Percentiles rank a stretch among this genome's conserved stretches.
phyloP scores from a whole-genome alignment of 1,284 basidiomycete species.

The Melampsora americana region DNA sequence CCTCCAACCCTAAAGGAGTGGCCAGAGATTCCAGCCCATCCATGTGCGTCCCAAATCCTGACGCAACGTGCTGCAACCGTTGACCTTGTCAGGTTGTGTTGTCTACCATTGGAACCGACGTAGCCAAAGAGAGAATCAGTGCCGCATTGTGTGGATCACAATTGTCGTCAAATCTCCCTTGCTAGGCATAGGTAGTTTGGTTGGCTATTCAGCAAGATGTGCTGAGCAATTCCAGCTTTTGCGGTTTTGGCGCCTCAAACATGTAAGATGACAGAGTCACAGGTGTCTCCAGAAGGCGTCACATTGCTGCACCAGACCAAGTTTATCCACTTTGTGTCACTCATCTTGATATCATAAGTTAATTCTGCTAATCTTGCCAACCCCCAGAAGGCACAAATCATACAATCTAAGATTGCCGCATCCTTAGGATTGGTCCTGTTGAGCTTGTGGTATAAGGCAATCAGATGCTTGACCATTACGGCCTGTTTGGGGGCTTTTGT shows the following conservation, averaged over 20 bases:
- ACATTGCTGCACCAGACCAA: not conserved
- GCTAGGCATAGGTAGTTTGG: not conserved
- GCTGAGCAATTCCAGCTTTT: no score
- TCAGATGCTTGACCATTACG: not conserved
- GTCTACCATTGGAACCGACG: no score
- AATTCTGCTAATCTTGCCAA: not conserved
- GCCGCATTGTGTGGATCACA: not conserved
- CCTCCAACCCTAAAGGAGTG: constrained; percentile 21
- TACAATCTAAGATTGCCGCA: no score
- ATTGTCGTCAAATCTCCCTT: not conserved
- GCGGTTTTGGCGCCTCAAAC: no score
- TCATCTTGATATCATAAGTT: not conserved
- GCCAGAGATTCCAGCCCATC: not conserved
- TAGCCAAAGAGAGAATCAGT: no score
- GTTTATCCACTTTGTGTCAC: not conserved
- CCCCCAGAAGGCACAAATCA: not conserved
- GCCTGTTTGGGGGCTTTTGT: not conserved
- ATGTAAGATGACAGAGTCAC: no score
- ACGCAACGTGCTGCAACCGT: no score
- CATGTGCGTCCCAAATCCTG: no score
- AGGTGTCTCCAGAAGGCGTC: no score
- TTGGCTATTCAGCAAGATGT: no score
- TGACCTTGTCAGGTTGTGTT: no score
- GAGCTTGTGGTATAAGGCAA: not conserved
- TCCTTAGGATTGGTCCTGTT: not conserved